Evolutionary conservation across 768 basidiomycete genomes (phyloP).

Genomic region (Termitomyces sp.): DNA sequence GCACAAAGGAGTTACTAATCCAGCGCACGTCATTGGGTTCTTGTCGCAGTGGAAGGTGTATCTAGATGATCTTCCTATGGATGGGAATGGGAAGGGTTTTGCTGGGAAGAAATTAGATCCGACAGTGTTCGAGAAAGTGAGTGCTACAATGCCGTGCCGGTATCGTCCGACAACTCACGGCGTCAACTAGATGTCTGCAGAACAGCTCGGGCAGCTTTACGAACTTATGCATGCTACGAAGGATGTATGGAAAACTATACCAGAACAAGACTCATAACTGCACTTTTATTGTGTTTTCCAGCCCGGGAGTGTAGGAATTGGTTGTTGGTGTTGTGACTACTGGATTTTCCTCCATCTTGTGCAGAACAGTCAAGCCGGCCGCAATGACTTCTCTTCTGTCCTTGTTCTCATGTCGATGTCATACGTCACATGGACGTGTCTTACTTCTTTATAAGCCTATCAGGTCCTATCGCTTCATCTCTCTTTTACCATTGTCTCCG

Average conservation of each 20-base stretch:
- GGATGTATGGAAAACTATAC: slow-evolving; percentile 75
- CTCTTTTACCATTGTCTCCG: slow-evolving; percentile 3
- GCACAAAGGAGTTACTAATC: slow-evolving; percentile 78
- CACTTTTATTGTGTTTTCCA: slow-evolving; percentile 1
- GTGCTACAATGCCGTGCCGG: slow-evolving; percentile 8
- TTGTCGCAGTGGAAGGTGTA: slow-evolving; percentile 95
- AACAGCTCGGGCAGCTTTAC: slow-evolving; percentile 92
- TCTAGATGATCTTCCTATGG: slow-evolving; percentile 66
- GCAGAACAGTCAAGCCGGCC: not conserved
- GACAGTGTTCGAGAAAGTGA: slow-evolving; percentile 74
- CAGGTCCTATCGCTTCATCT: slow-evolving; percentile 4
- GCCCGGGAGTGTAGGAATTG: not conserved
- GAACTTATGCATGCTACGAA: slow-evolving; percentile 93
- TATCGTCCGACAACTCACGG: slow-evolving; percentile 1
- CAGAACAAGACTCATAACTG: slow-evolving; percentile 25
- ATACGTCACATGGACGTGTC: slow-evolving; percentile 15
- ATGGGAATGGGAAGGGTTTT: slow-evolving; percentile 45
- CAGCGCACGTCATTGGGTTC: slow-evolving; percentile 91
- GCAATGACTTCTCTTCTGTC: not conserved
- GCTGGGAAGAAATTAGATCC: slow-evolving; percentile 68
- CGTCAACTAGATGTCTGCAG: slow-evolving; percentile 69
- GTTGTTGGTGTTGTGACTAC: not conserved
- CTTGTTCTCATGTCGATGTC: slow-evolving; percentile 16
- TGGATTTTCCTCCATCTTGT: not conserved
- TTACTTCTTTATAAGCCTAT: slow-evolving; percentile 10